Base-by-base conservation (phyloP, 768 basidiomycete genomes). In the Cystobasidium tubakii region DNA sequence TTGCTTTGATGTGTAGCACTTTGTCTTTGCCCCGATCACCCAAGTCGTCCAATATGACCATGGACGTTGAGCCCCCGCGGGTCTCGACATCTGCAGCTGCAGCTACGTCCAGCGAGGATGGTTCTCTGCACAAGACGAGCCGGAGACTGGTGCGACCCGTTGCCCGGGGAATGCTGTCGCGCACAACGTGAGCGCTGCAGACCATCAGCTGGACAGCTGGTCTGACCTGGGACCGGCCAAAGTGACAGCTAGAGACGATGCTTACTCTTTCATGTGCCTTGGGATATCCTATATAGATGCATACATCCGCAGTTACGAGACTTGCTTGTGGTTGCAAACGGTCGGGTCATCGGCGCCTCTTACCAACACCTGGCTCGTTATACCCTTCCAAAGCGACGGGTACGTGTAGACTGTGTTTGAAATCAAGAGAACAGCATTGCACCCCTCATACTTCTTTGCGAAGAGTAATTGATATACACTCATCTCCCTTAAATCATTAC, bases 281-380 rank as follows among this genome's bases (percentile, higher is more conserved):
- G n/a, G n/a, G n/a, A n/a, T n/a, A n/a, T n/a, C n/a, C n/a, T n/a
- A 9, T 25, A 12, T 34, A 60, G 57, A 34, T 65, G 63, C 34
- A 65, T 65, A 39, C 63, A 55, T 25, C 33, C 53, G 1, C 53
- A 71, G 39, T 34, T 71, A n/a, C 50, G 69, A 36, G 69, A 71
- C 33, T 31, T 71, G 31, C 69, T 71, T 1, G 69, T 71, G 2
- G 53, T 53, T 23, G 21, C 50, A 39, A 23, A 55, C 21, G 69
- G 69, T 13, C 33, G 60, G 44, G 54, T 71, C 54, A 44, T 71
- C 12, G 69, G 23, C 19, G 29, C 33, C 6, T 55, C 69, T 10
- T 71, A 71, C 39, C 69, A 71, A 17, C n/a, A 53, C 36, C 33
- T 71, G 4, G 33, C 66, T 7, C 23, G 46, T 1, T 67, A 67